phyloP scores from a whole-genome alignment of 768 basidiomycete species.

The Tylopilus felleus region DNA sequence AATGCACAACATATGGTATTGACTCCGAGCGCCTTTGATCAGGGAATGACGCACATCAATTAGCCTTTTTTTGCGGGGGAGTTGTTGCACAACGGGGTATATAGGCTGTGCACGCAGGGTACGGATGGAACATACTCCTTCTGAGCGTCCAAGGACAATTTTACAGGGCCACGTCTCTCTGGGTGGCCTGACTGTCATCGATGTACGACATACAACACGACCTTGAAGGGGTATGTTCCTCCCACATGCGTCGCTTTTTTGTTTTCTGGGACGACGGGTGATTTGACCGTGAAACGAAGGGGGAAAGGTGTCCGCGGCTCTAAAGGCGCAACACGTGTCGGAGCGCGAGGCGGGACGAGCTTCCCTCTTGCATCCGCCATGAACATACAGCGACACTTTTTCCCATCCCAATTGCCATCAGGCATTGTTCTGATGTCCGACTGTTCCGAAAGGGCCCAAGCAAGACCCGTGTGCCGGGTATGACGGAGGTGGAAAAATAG shows the following conservation, averaged over 20 bases:
- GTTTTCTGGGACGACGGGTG: background rate
- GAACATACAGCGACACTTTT: background rate
- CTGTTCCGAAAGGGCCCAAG: background rate
- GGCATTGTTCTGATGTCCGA: background rate
- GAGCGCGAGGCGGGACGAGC: background rate
- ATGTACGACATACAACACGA: conserved; percentile 4
- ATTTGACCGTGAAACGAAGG: background rate
- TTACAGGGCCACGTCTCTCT: background rate
- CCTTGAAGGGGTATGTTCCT: background rate
- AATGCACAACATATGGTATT: too few relatives aligned
- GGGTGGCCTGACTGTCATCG: background rate
- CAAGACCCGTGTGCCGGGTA: conserved; percentile 10
- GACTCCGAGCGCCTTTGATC: too few relatives aligned
- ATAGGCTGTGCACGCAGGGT: background rate
- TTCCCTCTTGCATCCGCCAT: conserved; percentile 18
- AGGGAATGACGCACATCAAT: too few relatives aligned
- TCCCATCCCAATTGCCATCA: background rate
- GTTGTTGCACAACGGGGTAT: background rate
- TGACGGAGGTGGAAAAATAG: background rate
- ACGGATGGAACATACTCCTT: background rate
- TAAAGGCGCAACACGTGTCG: background rate
- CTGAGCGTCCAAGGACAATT: background rate
- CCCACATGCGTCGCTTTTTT: background rate
- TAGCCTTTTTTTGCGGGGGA: conserved; percentile 4
- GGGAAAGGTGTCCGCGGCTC: conserved; percentile 15